These are phyloP conservation scores for Vitis cinerea DNA, from an alignment of 164 flowering plant genomes.

Conservation along the genomic window DNA sequence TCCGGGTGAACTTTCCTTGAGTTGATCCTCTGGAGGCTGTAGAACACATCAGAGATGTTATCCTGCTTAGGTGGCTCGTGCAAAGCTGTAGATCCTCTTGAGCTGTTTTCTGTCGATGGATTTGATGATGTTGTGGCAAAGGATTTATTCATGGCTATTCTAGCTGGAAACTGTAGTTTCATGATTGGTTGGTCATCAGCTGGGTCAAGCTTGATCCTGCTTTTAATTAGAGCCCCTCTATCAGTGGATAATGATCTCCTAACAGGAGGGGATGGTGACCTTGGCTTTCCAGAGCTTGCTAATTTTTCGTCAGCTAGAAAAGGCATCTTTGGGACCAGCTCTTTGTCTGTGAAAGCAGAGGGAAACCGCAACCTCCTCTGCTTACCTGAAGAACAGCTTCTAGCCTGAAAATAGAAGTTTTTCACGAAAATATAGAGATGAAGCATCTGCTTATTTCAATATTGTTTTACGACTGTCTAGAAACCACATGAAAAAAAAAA, in stretches of 20 bases:
- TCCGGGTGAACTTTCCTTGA: constrained; percentile 40
- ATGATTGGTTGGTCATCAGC: constrained; percentile 40
- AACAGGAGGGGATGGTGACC: constrained; percentile 72
- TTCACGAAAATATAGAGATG: neutral
- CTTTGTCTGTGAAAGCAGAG: constrained; percentile 49
- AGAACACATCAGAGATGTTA: constrained; percentile 34
- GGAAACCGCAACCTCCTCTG: constrained; percentile 65
- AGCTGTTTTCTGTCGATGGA: constrained; percentile 25
- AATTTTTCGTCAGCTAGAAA: constrained; percentile 44
- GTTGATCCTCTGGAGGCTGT: constrained; percentile 34
- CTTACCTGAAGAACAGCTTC: constrained; percentile 82
- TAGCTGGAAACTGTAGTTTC: constrained; percentile 45
- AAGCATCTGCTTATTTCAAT: neutral
- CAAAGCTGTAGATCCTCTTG: constrained; percentile 16
- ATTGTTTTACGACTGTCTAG: neutral
- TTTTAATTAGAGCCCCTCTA: constrained; percentile 47
- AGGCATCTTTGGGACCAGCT: constrained; percentile 40
- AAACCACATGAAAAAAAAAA: neutral
- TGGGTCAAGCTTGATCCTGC: constrained; percentile 45
- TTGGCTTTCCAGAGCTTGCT: constrained; percentile 35
- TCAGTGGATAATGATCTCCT: constrained; percentile 83
- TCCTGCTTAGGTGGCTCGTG: constrained; percentile 41
- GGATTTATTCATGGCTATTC: constrained; percentile 51
- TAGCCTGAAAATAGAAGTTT: constrained; percentile 36
- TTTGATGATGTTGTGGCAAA: constrained; percentile 24